Evolutionary conservation across 2,329 filamentous ascomycete genomes (phyloP).

Genomic region (Xylariaceae sp.): DNA sequence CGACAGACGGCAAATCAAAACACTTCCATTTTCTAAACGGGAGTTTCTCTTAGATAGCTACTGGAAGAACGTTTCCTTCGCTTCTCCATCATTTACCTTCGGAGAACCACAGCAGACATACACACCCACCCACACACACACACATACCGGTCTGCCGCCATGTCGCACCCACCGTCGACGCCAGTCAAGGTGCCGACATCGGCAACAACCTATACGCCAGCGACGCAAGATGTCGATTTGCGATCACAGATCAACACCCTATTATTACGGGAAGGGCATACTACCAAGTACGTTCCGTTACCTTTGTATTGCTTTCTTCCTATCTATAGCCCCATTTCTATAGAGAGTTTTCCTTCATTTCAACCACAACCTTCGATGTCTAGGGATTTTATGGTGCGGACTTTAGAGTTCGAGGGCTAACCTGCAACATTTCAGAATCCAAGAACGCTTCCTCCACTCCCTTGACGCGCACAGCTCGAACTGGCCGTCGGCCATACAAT

Average conservation of each 20-base stretch:
- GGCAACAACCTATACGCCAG: conserved; percentile 65
- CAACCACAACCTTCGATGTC: not conserved
- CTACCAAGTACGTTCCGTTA: conserved; percentile 58
- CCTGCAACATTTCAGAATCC: conserved; percentile 55
- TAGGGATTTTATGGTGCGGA: too few species aligned
- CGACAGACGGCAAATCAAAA: not conserved
- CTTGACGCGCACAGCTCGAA: conserved; percentile 65
- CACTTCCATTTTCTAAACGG: not conserved
- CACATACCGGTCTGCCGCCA: conserved; percentile 38
- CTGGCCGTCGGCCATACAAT: conserved; percentile 67
- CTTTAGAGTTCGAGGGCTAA: too few species aligned
- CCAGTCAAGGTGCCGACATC: conserved; percentile 67
- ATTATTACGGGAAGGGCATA: conserved; percentile 64
- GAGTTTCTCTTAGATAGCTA: not conserved
- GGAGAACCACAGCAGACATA: not conserved
- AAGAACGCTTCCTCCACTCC: conserved; percentile 68
- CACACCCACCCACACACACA: not conserved
- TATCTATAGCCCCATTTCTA: not conserved
- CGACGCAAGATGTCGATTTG: conserved; percentile 67
- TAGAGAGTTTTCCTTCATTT: not conserved
- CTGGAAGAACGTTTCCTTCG: not conserved
- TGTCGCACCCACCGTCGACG: conserved; percentile 58
- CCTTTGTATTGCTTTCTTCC: conserved; percentile 2
- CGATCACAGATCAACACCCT: conserved; percentile 67
- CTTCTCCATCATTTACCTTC: not conserved